phyloP scores from a whole-genome alignment of 129 eudicot species.

The Tagetes erecta region DNA sequence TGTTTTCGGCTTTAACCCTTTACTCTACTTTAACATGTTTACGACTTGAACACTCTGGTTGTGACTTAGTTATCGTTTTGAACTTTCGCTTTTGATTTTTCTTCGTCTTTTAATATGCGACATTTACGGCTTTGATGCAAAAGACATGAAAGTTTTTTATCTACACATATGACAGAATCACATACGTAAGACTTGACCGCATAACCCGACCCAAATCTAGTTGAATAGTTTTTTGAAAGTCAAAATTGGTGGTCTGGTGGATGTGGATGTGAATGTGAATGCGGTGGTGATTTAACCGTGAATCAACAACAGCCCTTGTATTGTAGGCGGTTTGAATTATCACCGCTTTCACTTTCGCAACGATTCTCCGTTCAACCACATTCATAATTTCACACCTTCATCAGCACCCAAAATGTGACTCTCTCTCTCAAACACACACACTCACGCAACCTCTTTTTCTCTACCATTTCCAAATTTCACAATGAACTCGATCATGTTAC shows the following conservation, averaged over 20 bases:
- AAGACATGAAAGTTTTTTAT: no score
- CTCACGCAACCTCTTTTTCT: not conserved
- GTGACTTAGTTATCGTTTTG: no score
- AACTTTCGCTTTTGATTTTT: no score
- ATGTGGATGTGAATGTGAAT: not conserved
- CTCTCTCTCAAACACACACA: slow-evolving; percentile 10
- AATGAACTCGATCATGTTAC: slow-evolving; percentile 37
- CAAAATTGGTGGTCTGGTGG: not conserved
- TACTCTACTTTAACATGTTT: no score
- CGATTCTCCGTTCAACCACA: slow-evolving; percentile 31
- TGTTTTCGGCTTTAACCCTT: no score
- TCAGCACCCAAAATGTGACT: slow-evolving; percentile 28
- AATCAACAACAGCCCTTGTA: not conserved
- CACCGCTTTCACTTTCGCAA: slow-evolving; percentile 24
- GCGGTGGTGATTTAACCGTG: slow-evolving; percentile 14
- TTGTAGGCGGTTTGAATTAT: slow-evolving; percentile 26
- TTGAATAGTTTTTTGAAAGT: not conserved
- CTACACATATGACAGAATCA: no score
- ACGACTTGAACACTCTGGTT: no score
- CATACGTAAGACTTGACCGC: no score
- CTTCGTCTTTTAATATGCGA: no score
- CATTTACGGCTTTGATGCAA: no score
- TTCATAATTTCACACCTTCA: slow-evolving; percentile 24
- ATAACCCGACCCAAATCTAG: not conserved
- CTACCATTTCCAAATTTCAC: not conserved